Base-by-base conservation (phyloP, 495 filamentous ascomycete species). In the Terfezia claveryi region DNA sequence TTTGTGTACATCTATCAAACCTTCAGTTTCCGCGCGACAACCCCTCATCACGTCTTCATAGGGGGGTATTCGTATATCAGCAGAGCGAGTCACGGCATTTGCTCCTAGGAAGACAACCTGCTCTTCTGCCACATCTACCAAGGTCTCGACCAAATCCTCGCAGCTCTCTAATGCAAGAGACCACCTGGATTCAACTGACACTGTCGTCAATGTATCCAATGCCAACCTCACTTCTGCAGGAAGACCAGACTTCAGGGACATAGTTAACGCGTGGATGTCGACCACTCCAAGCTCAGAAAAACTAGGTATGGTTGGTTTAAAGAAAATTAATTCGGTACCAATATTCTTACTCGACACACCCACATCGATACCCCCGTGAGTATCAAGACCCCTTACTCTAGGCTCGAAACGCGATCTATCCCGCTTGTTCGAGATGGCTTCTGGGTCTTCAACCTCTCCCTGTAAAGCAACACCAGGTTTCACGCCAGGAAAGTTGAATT, bases 201-300 rank as follows among this genome's bases (percentile, higher is more conserved):
- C 66, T 14, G 79, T 79, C 10, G 77, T 79, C 8, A 98, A 73
- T 1, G 81, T 83, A 67, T 95, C 91, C 52, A 98, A 69, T 11
- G 91, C 89, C 59, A 93, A 69, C 10, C 87, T 80, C 27, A 94
- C 78, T 66, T 98, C 91, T 11, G 79, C 80, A 61, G 85, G 77
- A 53, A 98, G 84, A 3, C 89, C 91, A 56, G 83, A 93, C 58
- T 92, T 85, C n/a, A 98, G 72, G 62, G 85, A 84, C 74, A 85
- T 84, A 1, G 79, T 93, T 44, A 98, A 73, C n/a, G 89, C 86
- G 59, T 86, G 83, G 32, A 95, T 80, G 62, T 98, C 88, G 54
- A 98, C 80, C 14, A 83, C 71, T 10, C 91, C 91, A 36, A 95
- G 71, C 59, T 98, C 89, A 4, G 72, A 68, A n/a, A 83, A 74